Base-by-base conservation (phyloP, 2,329 filamentous ascomycete genomes). In the Phyllosticta citrichinensis region DNA sequence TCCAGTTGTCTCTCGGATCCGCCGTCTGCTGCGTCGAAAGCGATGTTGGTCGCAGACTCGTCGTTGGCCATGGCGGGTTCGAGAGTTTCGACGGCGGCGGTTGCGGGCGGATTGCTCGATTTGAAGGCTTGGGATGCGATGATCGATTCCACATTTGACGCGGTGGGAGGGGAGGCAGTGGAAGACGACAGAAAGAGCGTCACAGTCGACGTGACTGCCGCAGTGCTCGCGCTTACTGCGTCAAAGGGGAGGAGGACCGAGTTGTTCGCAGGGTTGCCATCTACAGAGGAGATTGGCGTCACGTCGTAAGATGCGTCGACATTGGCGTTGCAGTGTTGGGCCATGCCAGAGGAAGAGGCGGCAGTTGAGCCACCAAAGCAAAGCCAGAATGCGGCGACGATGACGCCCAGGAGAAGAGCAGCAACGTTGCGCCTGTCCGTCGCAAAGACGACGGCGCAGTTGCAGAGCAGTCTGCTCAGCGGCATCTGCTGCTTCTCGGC, bases 401-500 rank as follows among this genome's bases (percentile, higher is more conserved):
- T 5, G 6, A 27, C 25, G 57, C 25, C 52, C 10, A 60, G 27
- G 33, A 56, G 8, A n/a, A 52, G 4, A 25, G 81, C 74, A 12
- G 74, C 69, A 6, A 81, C 67, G 64, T 82, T 83, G 27, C 77
- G 73, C 25, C 73, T 71, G 64, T 83, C 81, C 56, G 74, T 73
- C 2, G 76, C 72, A 35, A 81, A 66, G 1, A 80, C 69, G 24
- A 73, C 73, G n/a, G 82, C 61, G 62, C 80, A 81, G 64, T 80
- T 80, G 52, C 73, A 66, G 25, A 81, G 60, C 17, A 82, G 69
- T 1, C 76, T 74, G 10, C 72, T 71, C 0, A 83, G 69, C 9
- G 78, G 78, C 20, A 81, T 73, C 14, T 82, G 73, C 10, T 53
- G 52, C 51, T 25, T 51, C 33, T 14, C n/a, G 33, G 52, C 57